Percentiles rank a stretch among this genome's conserved stretches.
Evolutionary conservation across 345 rosid species (phyloP).

Genomic region (Arabis hirsuta): DNA sequence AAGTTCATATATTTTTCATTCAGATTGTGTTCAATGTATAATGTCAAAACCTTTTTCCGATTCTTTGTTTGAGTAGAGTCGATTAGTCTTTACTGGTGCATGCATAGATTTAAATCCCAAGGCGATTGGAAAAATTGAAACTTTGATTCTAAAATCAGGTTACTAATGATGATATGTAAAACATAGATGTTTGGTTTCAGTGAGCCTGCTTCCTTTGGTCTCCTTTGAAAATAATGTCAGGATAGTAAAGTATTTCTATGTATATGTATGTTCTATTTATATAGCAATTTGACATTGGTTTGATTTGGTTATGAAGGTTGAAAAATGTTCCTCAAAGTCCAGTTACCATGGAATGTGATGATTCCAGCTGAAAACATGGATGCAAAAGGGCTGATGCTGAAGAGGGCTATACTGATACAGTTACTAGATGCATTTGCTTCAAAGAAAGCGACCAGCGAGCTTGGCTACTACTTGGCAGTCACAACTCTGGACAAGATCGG

Average conservation of each 20-base stretch:
- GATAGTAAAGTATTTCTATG: neutral
- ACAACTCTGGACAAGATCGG: slow-evolving; percentile 63
- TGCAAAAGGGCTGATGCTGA: slow-evolving; percentile 70
- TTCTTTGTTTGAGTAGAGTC: too few relatives aligned
- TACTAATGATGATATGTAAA: too few relatives aligned
- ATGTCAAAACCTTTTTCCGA: too few relatives aligned
- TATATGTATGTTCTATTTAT: neutral
- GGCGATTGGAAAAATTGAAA: neutral
- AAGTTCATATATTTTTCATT: neutral
- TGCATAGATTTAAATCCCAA: slow-evolving; percentile 16
- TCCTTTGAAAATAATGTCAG: neutral
- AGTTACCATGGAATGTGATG: slow-evolving; percentile 79
- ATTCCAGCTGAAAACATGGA: slow-evolving; percentile 72
- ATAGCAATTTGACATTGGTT: slow-evolving; percentile 1
- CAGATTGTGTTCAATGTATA: neutral
- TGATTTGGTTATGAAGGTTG: slow-evolving; percentile 6
- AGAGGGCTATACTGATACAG: slow-evolving; percentile 61
- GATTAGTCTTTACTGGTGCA: neutral
- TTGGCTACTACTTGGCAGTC: slow-evolving; percentile 69
- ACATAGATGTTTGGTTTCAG: too few relatives aligned
- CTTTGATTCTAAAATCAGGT: neutral
- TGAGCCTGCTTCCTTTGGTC: too few relatives aligned
- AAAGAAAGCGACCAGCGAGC: slow-evolving; percentile 73
- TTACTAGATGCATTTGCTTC: slow-evolving; percentile 65
- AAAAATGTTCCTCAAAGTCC: slow-evolving; percentile 75